Evolutionary conservation across 2,329 filamentous ascomycete species (phyloP).

Genomic region (Aspergillus arachidicola): DNA sequence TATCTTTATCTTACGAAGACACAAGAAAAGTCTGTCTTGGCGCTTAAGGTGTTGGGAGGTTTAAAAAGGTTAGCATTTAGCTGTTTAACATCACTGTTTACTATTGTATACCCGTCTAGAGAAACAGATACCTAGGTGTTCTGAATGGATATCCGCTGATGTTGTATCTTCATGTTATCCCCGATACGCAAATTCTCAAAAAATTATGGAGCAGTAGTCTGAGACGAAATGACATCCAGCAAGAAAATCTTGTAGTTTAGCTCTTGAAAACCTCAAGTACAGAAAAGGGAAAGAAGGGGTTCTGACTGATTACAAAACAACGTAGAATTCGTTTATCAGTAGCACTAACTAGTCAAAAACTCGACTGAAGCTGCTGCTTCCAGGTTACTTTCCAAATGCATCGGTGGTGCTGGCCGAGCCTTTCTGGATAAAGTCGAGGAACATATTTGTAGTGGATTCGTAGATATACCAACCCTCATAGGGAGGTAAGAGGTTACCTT

Average conservation of each 20-base stretch:
- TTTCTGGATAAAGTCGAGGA: conserved; percentile 26
- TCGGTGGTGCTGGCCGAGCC: not conserved
- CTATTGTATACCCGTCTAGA: conserved; percentile 26
- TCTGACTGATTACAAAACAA: not conserved
- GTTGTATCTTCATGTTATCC: not conserved
- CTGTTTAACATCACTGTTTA: conserved; percentile 16
- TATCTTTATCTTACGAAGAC: conserved; percentile 19
- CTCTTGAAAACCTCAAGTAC: not conserved
- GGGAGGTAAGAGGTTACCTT: conserved; percentile 27
- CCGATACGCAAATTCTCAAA: not conserved
- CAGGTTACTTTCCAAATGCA: not conserved
- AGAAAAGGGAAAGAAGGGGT: not conserved
- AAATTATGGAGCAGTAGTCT: not conserved
- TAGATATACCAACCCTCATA: conserved; percentile 38
- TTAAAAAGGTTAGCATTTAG: conserved; percentile 26
- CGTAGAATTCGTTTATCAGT: not conserved
- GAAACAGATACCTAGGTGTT: conserved; percentile 9
- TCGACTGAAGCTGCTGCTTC: not conserved
- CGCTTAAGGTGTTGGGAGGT: conserved; percentile 35
- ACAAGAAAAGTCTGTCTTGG: conserved; percentile 30
- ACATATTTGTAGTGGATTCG: conserved; percentile 23
- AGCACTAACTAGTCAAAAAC: not conserved
- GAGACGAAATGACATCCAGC: not conserved
- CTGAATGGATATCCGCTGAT: not conserved
- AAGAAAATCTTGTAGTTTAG: not conserved